Evolutionary conservation across 805 yeast genomes (phyloP), one percentile per base, ranked within the genome.

Genomic region (Wickerhamomyces hampshirensis): DNA sequence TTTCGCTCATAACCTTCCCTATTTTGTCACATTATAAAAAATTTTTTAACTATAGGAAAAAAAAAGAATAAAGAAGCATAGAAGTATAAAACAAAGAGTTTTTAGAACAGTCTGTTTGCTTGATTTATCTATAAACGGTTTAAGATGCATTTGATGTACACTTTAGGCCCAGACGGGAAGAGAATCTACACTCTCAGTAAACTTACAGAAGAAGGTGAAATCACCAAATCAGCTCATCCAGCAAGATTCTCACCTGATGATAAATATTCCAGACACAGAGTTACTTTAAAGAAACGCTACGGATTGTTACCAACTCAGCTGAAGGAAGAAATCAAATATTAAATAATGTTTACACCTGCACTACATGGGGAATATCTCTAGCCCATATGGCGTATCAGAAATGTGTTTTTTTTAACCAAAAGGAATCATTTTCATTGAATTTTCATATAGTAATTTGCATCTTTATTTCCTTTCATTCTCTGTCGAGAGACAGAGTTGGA

Each of bases 231-330:
- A 50, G 98, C 98, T 28, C 99, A 93, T 66, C 99, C 99, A 45
- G 98, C 99, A 36, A 83, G 99, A 69, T 93, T 93, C 66, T 93
- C 98, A 23, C 99, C 99, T 52, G 99, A 93, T 63, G 99, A 93
- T 77, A 93, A 93, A 70, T 91, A 87, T 73, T 93, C 98, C 32
- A 84, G 97, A 73, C 98, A 93, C 68, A 86, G 99, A 77, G 96
- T 93, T 34, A 91, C 98, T 39, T 75, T 93, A 60, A 93, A 93
- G 80, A 93, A 87, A 75, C 83, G 98, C 72, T 91, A 68, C 62
- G 80, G 81, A 51, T 62, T 93, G 63, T 73, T 93, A 60, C 96
- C 96, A 56, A 83, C 94, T 38, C 93, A 85, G 62, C 75, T 21
- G 10, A 21, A 79, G 56, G 50, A 43, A 35, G 39, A 36, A 19